Percentiles rank a stretch among this genome's conserved stretches.
Conservation (phyloP, 495 filamentous ascomycete species). For the Penicillium desertorum region DNA sequence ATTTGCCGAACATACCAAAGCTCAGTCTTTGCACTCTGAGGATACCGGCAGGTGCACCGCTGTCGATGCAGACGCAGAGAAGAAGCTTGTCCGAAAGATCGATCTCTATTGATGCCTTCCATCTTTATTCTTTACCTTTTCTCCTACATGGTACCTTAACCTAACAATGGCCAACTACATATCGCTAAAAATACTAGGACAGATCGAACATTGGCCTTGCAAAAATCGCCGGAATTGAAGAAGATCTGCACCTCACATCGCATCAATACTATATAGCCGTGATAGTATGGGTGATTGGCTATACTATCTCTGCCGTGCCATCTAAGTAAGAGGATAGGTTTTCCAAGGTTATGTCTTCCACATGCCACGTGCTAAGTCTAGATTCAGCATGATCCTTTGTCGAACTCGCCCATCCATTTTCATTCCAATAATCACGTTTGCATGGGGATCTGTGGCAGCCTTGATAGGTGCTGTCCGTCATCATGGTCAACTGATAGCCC, state of each 20-base stretch:
- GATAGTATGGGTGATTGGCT: conserved; percentile 47
- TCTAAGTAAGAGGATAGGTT: conserved; percentile 23
- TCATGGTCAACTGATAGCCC: conserved; percentile 38
- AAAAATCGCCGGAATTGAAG: conserved; percentile 43
- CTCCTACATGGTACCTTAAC: conserved; percentile 36
- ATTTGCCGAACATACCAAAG: neutral
- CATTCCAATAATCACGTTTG: conserved; percentile 36
- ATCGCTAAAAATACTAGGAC: neutral
- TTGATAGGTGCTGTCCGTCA: conserved; percentile 41
- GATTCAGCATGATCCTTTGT: conserved; percentile 40
- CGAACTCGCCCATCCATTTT: conserved; percentile 35
- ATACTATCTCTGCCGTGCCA: conserved; percentile 49
- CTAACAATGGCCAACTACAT: neutral
- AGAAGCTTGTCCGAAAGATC: conserved; percentile 45
- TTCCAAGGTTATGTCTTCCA: neutral
- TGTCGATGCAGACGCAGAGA: neutral
- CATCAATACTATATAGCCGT: conserved; percentile 37
- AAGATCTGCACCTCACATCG: conserved; percentile 39
- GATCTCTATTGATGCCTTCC: conserved; percentile 48
- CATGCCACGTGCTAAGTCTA: neutral
- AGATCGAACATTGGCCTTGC: conserved; percentile 43
- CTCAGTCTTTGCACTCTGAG: neutral
- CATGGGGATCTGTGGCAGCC: conserved; percentile 36
- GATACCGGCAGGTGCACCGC: neutral
- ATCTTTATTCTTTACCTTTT: conserved; percentile 54